phyloP scores from a whole-genome alignment of 2,329 filamentous ascomycete species.

The Huntiella savannae region DNA sequence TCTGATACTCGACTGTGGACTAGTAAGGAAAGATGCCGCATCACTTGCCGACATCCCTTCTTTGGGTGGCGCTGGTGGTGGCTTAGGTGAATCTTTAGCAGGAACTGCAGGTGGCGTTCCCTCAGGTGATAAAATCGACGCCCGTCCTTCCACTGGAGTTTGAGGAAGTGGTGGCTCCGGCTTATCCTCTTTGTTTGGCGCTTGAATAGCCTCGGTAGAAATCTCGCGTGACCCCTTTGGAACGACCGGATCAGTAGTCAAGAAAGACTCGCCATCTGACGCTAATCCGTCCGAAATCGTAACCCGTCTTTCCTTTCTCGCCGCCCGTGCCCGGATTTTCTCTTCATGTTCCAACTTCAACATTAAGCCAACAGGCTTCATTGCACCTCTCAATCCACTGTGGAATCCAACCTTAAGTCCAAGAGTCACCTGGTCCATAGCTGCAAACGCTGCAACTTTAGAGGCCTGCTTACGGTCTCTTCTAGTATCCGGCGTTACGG shows the following conservation, averaged over 20 bases:
- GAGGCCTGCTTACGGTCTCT: constrained; percentile 19
- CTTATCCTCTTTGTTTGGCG: neutral
- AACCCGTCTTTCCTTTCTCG: constrained; percentile 2
- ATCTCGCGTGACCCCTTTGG: neutral
- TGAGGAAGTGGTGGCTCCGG: neutral
- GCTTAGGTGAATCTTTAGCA: constrained; percentile 12
- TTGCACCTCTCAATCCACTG: constrained; percentile 15
- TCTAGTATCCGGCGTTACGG: constrained; percentile 7
- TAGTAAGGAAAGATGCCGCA: constrained; percentile 7
- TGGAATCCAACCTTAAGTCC: constrained; percentile 33
- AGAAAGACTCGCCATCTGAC: neutral
- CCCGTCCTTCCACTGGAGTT: neutral
- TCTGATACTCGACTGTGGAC: constrained; percentile 15
- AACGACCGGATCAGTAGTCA: neutral
- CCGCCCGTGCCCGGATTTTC: constrained; percentile 1
- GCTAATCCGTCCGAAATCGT: constrained; percentile 1
- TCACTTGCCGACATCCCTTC: constrained; percentile 4
- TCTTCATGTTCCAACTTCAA: constrained; percentile 12
- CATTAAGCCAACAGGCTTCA: constrained; percentile 15
- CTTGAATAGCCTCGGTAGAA: constrained; percentile 1
- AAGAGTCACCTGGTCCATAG: constrained; percentile 43
- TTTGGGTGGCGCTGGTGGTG: constrained; percentile 11
- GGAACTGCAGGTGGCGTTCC: neutral
- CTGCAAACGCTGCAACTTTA: constrained; percentile 42
- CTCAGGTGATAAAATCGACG: neutral